Base-by-base conservation (phyloP, 1,284 basidiomycete genomes). In the Waitea zeae region DNA sequence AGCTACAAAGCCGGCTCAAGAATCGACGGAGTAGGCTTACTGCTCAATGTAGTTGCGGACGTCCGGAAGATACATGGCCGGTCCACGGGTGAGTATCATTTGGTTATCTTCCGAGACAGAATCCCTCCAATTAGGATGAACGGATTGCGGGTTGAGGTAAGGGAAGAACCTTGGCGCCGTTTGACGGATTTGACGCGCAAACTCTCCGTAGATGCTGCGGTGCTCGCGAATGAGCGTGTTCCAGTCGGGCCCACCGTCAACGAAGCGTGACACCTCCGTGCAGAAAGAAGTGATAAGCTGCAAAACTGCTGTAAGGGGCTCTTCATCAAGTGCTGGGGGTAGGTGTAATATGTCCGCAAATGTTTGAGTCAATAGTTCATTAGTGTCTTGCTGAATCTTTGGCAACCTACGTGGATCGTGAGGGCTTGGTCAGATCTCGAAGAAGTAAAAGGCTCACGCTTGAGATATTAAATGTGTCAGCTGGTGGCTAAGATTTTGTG, bases 151-250 rank as follows among this genome's bases (percentile, higher is more conserved):
- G 24, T n/a, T n/a, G 9, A 26, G 5, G n/a, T 31, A 40, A 5
- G 45, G 45, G 13, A 48, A 35, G 35, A 59, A 57, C 15, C 49
- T 46, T 1, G 57, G 57, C n/a, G 49, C 50, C 2, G 50, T 56
- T 6, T 43, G 28, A 2, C 47, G 41, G 19, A 59, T 53, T 1
- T 42, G 40, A 1, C 17, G 18, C 39, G 52, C 55, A 34, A 57
- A 51, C 5, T 30, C 20, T 2, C 24, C 35, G 34, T 46, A 57
- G 2, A 47, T 39, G 2, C 40, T 44, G 29, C 44, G 46, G 18
- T 52, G 50, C 14, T 44, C 40, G 15, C 52, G 53, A 0, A 57
- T 46, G 12, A 57, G 38, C n/a, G 13, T 13, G 7, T 37, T 37
- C 11, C 37, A 37, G 15, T 46, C 46, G 9, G 42, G 36, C 2